Evolutionary conservation across 2,329 filamentous ascomycete species (phyloP), one percentile per base, ranked within the genome.

Genomic region (Cercospora sesami): DNA sequence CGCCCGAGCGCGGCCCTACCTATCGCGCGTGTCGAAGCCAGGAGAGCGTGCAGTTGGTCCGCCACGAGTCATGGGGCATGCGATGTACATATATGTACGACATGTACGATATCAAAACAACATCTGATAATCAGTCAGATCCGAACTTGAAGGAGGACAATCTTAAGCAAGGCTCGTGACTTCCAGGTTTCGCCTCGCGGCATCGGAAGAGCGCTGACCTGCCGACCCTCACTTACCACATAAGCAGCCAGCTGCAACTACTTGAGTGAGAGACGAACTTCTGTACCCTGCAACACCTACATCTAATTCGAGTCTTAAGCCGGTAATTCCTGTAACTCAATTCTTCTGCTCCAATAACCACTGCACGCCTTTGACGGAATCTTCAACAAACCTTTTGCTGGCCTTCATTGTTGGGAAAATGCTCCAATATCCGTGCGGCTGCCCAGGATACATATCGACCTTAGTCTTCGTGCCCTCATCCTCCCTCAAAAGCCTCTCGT

Each of bases 391-490:
- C 58, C 72, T 73, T 67, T 72, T 58, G 51, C 71, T 74, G 10
- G 67, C 71, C 31, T 73, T 68, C 68, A 77, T 65, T 28, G 71
- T 55, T 2, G 75, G 73, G 23, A 73, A 75, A 3, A 77, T 33
- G 26, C 65, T 77, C 77, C 78, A 80, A 65, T 80, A 82, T 66
- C 81, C 83, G 79, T 79, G 83, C 5, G 80, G 81, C 63, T 79
- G 77, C 0, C 81, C 80, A 0, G 67, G 64, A 71, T 84, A 83
- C 28, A 83, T 67, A 66, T 82, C 76, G 10, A 81, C 75, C 71
- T 80, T 80, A 23, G 81, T 83, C 71, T 79, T 69, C 14, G 81
- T 75, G 0, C 80, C 79, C 45, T 79, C 74, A 28, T 81, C 76
- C 62, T 81, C 78, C 57, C 79, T 75, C 68, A 83, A 64, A 9